Evolutionary conservation across 345 rosid genomes (phyloP).

Genomic region (Camelina sativa): DNA sequence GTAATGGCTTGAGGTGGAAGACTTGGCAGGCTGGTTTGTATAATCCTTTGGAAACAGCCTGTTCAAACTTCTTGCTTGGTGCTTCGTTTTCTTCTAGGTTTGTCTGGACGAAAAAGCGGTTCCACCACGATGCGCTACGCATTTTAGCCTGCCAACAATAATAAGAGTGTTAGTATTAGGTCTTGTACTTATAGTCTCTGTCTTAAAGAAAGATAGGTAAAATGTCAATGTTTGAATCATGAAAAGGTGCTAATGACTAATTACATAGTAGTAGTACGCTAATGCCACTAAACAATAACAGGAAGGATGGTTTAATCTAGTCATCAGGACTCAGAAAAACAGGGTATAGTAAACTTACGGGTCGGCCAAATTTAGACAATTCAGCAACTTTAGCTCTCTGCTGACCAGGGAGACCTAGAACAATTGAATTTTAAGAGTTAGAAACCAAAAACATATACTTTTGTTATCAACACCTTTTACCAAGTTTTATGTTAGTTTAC

Average conservation of each 20-base stretch:
- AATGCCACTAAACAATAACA: not conserved
- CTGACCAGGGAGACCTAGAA: slow-evolving; percentile 77
- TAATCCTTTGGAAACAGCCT: slow-evolving; percentile 63
- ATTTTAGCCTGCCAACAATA: slow-evolving; percentile 58
- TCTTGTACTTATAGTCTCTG: slow-evolving; percentile 7
- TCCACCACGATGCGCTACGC: slow-evolving; percentile 82
- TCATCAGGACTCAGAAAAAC: not conserved
- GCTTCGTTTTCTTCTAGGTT: slow-evolving; percentile 69
- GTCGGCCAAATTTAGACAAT: slow-evolving; percentile 86
- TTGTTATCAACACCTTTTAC: not conserved
- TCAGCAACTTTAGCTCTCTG: slow-evolving; percentile 85
- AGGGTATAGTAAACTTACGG: slow-evolving; percentile 57
- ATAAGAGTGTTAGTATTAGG: not conserved
- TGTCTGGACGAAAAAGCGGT: slow-evolving; percentile 63
- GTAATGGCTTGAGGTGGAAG: slow-evolving; percentile 83
- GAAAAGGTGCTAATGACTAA: slow-evolving; percentile 18
- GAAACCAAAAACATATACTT: not conserved
- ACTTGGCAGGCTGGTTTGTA: slow-evolving; percentile 83
- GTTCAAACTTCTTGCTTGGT: slow-evolving; percentile 65
- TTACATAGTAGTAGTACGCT: not conserved
- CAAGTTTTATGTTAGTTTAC: slow-evolving; percentile 46
- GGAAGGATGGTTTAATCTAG: not conserved
- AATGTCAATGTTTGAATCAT: not conserved
- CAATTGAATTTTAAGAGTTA: not conserved
- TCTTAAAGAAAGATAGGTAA: slow-evolving; percentile 1